Base-by-base conservation (phyloP, 768 basidiomycete genomes). In the Sistotremastrum niveocremeum region DNA sequence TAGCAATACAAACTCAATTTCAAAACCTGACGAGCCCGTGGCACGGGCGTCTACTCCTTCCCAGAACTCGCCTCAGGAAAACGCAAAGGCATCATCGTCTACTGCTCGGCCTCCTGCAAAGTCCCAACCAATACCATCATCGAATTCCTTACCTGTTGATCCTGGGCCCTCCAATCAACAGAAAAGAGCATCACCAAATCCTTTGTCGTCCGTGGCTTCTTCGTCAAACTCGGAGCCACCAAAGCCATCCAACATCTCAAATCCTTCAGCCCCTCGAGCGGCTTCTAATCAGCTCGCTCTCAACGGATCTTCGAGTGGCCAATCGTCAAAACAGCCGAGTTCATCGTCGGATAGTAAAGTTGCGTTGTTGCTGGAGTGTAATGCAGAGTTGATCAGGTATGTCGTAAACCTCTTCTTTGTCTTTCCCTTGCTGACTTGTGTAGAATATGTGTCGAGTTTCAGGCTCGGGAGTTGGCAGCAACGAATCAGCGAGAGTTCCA, bases 381-480 rank as follows among this genome's bases (percentile, higher is more conserved):
- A 86, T 51, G 61, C 69, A 1, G 82, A 85, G 50, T 62, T 87
- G 37, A 60, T 86, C 48, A 79, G 72, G 84, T 86, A 46, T 35
- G 72, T 60, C 33, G 28, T 9, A 31, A 11, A 50, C 32, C 39
- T 39, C n/a, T 29, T 36, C 7, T 38, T 42, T 37, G 37, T 36
- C 46, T 30, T 52, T 37, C 36, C 45, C 47, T 42, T 47, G 37
- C 2, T 46, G 43, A 32, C 37, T 42, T 12, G 7, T 45, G 35
- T 33, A 85, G 83, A 58, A 68, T 78, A 30, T 76, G 73, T 51
- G 67, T 76, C 60, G 73, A 76, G 51, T 71, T 82, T 44, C 80
- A 81, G 56, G 60, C 54, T 35, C 76, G 71, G 53, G 70, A 70
- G 6, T 59, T 81, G 9, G 51, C 66, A 0, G 48, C 61, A 40